Percentiles rank a stretch among this genome's conserved stretches.
These are phyloP conservation scores for Teratosphaeria gauchensis DNA, from an alignment of 2,329 filamentous ascomycete genomes.

Conservation along the genomic window DNA sequence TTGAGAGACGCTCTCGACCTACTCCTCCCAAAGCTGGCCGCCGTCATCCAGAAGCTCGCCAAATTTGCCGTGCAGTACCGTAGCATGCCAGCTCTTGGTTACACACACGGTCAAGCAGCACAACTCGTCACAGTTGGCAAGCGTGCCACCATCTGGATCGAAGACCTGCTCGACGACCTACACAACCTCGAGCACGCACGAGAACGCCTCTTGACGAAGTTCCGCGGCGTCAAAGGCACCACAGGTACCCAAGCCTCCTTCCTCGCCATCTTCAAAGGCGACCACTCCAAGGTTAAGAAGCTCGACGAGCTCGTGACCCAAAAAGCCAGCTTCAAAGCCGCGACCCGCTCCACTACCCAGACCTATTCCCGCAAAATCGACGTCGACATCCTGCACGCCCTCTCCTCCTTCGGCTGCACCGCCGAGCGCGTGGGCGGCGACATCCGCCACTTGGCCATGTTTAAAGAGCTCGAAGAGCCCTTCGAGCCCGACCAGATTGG, in stretches of 20 bases:
- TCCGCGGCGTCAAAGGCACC: conserved; percentile 65
- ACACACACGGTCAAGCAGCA: conserved; percentile 62
- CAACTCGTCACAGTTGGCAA: conserved; percentile 52
- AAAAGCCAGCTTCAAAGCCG: conserved; percentile 54
- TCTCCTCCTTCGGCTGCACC: conserved; percentile 69
- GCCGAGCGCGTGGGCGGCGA: conserved; percentile 65
- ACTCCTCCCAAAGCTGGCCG: conserved; percentile 68
- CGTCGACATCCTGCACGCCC: conserved; percentile 67
- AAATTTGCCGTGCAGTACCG: conserved; percentile 66
- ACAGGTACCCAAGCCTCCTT: conserved; percentile 74
- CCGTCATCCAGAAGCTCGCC: conserved; percentile 64
- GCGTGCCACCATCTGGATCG: conserved; percentile 63
- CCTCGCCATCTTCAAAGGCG: conserved; percentile 56
- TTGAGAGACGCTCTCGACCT: conserved; percentile 65
- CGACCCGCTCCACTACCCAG: conserved; percentile 59
- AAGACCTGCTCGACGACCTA: conserved; percentile 68
- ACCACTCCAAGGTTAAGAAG: conserved; percentile 51
- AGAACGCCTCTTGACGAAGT: conserved; percentile 49
- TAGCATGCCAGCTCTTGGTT: conserved; percentile 61
- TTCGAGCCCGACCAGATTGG: conserved; percentile 74
- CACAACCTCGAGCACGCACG: conserved; percentile 61
- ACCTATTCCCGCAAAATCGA: conserved; percentile 78
- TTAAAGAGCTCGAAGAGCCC: conserved; percentile 80
- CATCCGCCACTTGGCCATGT: conserved; percentile 61
- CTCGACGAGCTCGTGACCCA: conserved; percentile 55